A percentile compares a stretch with the other conserved stretches of the same genome.
phyloP scores from a whole-genome alignment of 805 yeast genomes.

The Suhomyces emberorum region DNA sequence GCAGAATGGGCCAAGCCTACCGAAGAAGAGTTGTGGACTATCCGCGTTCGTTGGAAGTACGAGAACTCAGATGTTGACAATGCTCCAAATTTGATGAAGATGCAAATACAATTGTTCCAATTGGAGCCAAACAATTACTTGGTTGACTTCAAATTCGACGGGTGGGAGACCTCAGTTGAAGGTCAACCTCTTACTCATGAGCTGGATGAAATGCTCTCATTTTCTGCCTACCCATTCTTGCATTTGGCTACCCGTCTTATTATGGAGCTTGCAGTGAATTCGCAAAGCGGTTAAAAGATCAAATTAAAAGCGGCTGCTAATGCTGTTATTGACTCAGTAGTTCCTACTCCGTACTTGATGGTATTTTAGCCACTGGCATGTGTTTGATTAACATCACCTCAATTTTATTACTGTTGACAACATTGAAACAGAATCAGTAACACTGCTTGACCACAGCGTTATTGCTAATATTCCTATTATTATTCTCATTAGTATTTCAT shows the following conservation, averaged over 20 bases:
- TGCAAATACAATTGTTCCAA: conserved; percentile 95
- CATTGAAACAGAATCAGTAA: too few relatives aligned
- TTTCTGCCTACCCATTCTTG: conserved; percentile 91
- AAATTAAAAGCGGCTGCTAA: too few relatives aligned
- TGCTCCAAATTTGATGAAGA: conserved; percentile 82
- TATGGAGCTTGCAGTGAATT: conserved; percentile 95
- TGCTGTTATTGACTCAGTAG: too few relatives aligned
- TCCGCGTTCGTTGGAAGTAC: conserved; percentile 90
- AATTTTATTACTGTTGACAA: too few relatives aligned
- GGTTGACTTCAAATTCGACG: conserved; percentile 96
- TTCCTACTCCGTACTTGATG: too few relatives aligned
- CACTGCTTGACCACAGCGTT: too few relatives aligned
- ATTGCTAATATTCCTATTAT: too few relatives aligned
- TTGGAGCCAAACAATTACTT: conserved; percentile 93
- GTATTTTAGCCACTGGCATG: too few relatives aligned
- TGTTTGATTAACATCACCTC: too few relatives aligned
- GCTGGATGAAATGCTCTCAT: conserved; percentile 77
- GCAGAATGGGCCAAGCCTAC: conserved; percentile 98
- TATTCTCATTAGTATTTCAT: too few relatives aligned
- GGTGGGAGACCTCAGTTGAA: conserved; percentile 69
- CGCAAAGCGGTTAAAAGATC: conserved; percentile 57
- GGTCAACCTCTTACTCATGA: conserved; percentile 33
- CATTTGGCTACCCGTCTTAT: conserved; percentile 89
- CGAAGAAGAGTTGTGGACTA: conserved; percentile 95
- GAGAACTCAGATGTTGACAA: conserved; percentile 27